Evolutionary conservation across 1,139 yeast species (phyloP), one percentile per base, ranked within the genome.

Genomic region (Geotrichum macrosporum): DNA sequence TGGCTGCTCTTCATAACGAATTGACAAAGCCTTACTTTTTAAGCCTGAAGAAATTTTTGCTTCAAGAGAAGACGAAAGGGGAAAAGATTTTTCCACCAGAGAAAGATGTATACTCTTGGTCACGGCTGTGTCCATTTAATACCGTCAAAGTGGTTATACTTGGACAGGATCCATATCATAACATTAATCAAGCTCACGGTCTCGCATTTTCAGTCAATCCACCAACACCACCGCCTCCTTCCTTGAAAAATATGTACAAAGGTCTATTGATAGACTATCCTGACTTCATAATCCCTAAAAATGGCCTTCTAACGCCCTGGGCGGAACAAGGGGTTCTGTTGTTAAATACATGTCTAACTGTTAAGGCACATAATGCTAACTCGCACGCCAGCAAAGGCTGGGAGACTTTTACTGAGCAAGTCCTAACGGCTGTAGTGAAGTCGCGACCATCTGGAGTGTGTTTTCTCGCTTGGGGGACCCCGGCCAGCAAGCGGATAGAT

Each of bases 131-230:
- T 0, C 96, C 96, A 0, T 70, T 92, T 30, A 72, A 78, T 4
- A 65, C 75, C 1, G 84, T 89, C 26, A 81, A 80, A 59, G 94
- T 94, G 29, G 75, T 92, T 3, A 74, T 94, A 15, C 70, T 94
- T 38, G 99, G 99, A 1, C 99, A 92, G 64, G 99, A 92, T 63
- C 99, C 99, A 0, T 92, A 92, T 62, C 98, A 94, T 64, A 88
- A 88, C 61, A 67, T 66, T 57, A 84, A 85, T 58, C 98, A 92
- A 64, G 99, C 99, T 0, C 98, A 92, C 60, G 99, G 99, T 0
- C 70, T 92, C 24, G 97, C 98, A 4, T 92, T 92, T 59, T 84
- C 94, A 10, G 98, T 92, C 1, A 73, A 79, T 43, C 83, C 85
- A 29, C 95, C 95, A 2, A 81, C 87, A 1, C 77, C 71, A 4